Conservation (phyloP, 1,284 basidiomycete species). For the Inonotus hispidus region DNA sequence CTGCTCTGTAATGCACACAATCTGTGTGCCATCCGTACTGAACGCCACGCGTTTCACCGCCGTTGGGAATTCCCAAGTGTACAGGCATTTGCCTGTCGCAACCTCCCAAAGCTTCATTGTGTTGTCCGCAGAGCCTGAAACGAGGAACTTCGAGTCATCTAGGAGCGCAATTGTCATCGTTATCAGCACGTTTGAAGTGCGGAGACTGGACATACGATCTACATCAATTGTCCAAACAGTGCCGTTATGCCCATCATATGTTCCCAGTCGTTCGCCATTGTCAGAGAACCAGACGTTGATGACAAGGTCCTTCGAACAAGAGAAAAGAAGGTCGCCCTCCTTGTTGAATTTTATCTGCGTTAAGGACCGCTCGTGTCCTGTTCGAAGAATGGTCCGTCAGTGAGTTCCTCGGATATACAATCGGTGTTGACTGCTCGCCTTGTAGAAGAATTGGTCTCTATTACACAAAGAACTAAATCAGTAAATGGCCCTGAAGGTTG, state of each 20-base stretch:
- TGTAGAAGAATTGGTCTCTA: conserved; percentile 27
- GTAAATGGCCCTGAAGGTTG: neutral
- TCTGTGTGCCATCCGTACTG: conserved; percentile 80
- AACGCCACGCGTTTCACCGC: conserved; percentile 94
- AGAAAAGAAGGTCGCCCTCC: conserved; percentile 95
- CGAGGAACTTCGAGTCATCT: conserved; percentile 62
- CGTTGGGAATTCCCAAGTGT: conserved; percentile 96
- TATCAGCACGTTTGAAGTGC: neutral
- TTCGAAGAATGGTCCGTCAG: neutral
- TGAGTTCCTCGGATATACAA: neutral
- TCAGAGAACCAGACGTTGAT: conserved; percentile 99
- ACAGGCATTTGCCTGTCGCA: conserved; percentile 84
- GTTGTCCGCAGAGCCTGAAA: conserved; percentile 91
- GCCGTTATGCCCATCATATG: conserved; percentile 96
- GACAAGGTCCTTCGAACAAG: conserved; percentile 91
- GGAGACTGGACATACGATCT: conserved; percentile 67
- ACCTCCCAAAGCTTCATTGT: conserved; percentile 90
- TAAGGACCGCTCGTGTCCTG: conserved; percentile 95
- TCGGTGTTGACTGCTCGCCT: conserved; percentile 18
- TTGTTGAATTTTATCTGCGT: conserved; percentile 97
- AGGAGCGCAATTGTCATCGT: conserved; percentile 10
- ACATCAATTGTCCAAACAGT: conserved; percentile 96
- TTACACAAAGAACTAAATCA: neutral
- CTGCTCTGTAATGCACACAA: conserved; percentile 95
- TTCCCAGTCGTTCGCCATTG: conserved; percentile 96